These are phyloP conservation scores for Xanthoconium stramineum DNA, from an alignment of 768 basidiomycete genomes.

Conservation along the genomic window DNA sequence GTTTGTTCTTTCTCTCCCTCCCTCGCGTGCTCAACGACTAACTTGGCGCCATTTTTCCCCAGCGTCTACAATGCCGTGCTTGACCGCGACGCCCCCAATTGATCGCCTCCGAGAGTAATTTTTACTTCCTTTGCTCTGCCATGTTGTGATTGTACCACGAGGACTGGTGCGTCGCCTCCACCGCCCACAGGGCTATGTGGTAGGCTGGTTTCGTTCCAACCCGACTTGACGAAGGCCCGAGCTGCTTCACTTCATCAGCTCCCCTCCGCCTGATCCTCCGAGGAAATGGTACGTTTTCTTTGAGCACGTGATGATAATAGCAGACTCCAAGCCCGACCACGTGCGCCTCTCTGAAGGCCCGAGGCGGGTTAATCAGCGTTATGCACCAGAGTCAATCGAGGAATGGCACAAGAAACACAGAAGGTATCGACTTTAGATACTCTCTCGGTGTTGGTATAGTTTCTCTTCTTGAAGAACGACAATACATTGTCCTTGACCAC, in stretches of 20 bases:
- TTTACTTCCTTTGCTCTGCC: slow-evolving; percentile 59
- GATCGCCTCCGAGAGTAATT: slow-evolving; percentile 57
- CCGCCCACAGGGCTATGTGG: no score
- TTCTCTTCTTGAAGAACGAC: no score
- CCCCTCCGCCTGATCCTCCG: slow-evolving; percentile 48
- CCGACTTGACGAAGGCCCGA: slow-evolving; percentile 46
- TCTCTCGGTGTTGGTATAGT: no score
- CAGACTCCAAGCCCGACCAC: slow-evolving; percentile 52
- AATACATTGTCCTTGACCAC: no score
- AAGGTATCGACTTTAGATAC: slow-evolving; percentile 31
- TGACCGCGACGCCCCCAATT: slow-evolving; percentile 50
- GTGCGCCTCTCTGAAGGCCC: slow-evolving; percentile 60
- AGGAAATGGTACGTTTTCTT: slow-evolving; percentile 42
- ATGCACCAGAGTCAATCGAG: slow-evolving; percentile 47
- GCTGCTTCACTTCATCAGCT: slow-evolving; percentile 64
- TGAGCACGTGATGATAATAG: slow-evolving; percentile 43
- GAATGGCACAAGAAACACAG: slow-evolving; percentile 56
- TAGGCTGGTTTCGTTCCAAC: no score
- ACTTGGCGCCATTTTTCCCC: background rate
- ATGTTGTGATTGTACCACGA: slow-evolving; percentile 68
- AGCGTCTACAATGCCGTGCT: slow-evolving; percentile 31
- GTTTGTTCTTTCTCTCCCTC: slow-evolving; percentile 25
- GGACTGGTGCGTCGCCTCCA: slow-evolving; percentile 40
- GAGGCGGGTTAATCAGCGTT: slow-evolving; percentile 44
- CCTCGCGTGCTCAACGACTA: background rate